Conservation (phyloP, 805 yeast genomes). For the Myxozyma mucilagina region DNA sequence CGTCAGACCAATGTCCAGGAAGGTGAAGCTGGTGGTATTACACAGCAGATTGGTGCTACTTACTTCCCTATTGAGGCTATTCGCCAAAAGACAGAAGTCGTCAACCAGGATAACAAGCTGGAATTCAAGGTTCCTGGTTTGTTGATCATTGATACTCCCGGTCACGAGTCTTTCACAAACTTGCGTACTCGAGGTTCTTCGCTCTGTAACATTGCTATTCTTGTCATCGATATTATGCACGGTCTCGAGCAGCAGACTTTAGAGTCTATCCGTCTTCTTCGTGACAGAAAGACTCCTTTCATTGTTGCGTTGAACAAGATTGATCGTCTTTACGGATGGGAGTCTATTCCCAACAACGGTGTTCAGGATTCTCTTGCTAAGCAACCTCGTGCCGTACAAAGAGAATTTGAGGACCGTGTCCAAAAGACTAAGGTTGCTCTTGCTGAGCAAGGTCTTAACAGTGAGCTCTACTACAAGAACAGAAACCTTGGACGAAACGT, state of each 20-base stretch:
- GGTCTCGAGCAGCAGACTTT: conserved; percentile 98
- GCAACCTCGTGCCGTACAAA: conserved; percentile 82
- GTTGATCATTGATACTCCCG: conserved; percentile 96
- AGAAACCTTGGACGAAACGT: conserved; percentile 90
- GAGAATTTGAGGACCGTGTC: conserved; percentile 87
- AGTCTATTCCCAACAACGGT: conserved; percentile 83
- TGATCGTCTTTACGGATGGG: conserved; percentile 97
- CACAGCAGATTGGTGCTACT: conserved; percentile 99
- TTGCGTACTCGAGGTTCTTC: conserved; percentile 99
- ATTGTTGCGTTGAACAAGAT: conserved; percentile 96
- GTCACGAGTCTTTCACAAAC: conserved; percentile 98
- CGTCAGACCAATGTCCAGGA: conserved; percentile 99
- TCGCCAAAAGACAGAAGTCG: conserved; percentile 84
- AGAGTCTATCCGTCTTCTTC: conserved; percentile 85
- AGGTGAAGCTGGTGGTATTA: conserved; percentile 99
- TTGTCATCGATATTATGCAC: conserved; percentile 98
- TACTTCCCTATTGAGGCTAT: conserved; percentile 97
- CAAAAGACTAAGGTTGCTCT: conserved; percentile 82
- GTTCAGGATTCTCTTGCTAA: conserved; percentile 89
- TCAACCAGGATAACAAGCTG: conserved; percentile 81
- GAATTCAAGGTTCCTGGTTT: conserved; percentile 93
- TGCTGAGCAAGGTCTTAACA: conserved; percentile 97
- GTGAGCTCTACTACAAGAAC: conserved; percentile 94
- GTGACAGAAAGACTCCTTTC: conserved; percentile 98
- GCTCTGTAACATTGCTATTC: conserved; percentile 96